Percentiles rank a stretch among this genome's conserved stretches.
Evolutionary conservation across 371 early-diverging fungal genomes (phyloP).

Genomic region (Rhizopus delemar): DNA sequence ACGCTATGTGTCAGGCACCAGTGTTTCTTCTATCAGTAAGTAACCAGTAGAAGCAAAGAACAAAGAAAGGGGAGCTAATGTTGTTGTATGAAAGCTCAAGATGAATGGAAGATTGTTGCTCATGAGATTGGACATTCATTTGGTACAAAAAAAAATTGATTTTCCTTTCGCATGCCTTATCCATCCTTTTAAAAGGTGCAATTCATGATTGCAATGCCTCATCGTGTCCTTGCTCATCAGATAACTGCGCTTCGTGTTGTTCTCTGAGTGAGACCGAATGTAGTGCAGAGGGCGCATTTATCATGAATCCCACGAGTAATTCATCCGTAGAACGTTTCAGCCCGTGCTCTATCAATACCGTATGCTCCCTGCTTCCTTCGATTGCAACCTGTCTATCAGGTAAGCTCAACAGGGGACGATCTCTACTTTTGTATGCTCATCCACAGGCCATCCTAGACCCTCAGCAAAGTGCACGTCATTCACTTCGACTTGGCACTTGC

Average conservation of each 20-base stretch:
- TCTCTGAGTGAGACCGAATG: constrained; percentile 64
- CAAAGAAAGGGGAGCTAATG: no score
- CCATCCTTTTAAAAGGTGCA: constrained; percentile 42
- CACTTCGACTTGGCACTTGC: constrained; percentile 64
- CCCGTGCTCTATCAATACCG: constrained; percentile 73
- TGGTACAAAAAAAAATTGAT: constrained; percentile 38
- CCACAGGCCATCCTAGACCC: constrained; percentile 29
- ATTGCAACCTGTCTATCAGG: constrained; percentile 63
- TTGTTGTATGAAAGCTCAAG: constrained; percentile 46
- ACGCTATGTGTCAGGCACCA: constrained; percentile 79
- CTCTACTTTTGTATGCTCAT: neutral
- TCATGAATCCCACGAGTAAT: constrained; percentile 87
- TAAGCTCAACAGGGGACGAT: constrained; percentile 25
- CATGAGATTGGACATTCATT: constrained; percentile 95
- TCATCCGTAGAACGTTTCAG: constrained; percentile 69
- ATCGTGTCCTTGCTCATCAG: constrained; percentile 59
- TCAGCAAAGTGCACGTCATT: constrained; percentile 37
- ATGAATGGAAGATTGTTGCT: constrained; percentile 96
- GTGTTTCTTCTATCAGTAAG: constrained; percentile 77
- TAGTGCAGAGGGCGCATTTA: constrained; percentile 72
- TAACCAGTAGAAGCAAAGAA: no score
- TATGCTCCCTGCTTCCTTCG: constrained; percentile 62
- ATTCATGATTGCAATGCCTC: constrained; percentile 69
- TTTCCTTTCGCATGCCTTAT: neutral
- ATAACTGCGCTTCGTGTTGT: constrained; percentile 64